Conservation (phyloP, 1,284 basidiomycete species). For the Mrakiaceae sp. region DNA sequence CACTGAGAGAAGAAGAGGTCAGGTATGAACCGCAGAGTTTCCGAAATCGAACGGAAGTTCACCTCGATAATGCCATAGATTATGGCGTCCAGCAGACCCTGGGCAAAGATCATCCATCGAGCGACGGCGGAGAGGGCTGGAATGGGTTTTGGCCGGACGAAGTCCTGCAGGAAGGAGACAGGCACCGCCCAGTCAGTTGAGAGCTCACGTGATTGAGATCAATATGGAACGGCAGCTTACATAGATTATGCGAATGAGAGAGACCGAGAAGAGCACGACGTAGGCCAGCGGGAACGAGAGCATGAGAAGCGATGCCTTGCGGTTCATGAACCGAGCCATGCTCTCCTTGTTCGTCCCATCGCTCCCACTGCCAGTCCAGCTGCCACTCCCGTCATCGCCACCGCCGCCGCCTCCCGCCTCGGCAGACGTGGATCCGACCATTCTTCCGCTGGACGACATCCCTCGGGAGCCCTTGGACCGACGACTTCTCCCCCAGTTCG, state of each 20-base stretch:
- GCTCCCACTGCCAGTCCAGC: not conserved
- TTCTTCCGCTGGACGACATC: not conserved
- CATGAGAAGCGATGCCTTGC: slow-evolving; percentile 36
- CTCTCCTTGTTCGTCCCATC: slow-evolving; percentile 25
- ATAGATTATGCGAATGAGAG: slow-evolving; percentile 34
- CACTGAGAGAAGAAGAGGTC: slow-evolving; percentile 30
- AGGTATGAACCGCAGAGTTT: slow-evolving; percentile 32
- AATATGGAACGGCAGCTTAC: not conserved
- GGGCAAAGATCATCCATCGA: slow-evolving; percentile 35
- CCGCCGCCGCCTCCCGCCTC: not conserved
- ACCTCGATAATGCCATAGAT: slow-evolving; percentile 24
- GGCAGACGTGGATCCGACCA: no score
- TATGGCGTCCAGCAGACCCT: slow-evolving; percentile 22
- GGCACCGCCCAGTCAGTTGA: not conserved
- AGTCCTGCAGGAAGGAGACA: not conserved
- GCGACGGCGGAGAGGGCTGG: slow-evolving; percentile 29
- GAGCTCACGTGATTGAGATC: slow-evolving; percentile 4
- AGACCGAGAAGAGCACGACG: slow-evolving; percentile 35
- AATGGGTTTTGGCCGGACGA: not conserved
- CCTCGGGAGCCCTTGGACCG: no score
- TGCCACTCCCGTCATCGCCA: not conserved
- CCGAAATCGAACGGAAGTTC: slow-evolving; percentile 30
- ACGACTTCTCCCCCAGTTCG: not conserved
- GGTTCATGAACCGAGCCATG: slow-evolving; percentile 35
- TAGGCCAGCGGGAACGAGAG: slow-evolving; percentile 32